Percentiles rank a stretch among this genome's conserved stretches.
Evolutionary conservation across 2,329 filamentous ascomycete genomes (phyloP).

Genomic region (Stagonosporopsis cucurbitacearum): DNA sequence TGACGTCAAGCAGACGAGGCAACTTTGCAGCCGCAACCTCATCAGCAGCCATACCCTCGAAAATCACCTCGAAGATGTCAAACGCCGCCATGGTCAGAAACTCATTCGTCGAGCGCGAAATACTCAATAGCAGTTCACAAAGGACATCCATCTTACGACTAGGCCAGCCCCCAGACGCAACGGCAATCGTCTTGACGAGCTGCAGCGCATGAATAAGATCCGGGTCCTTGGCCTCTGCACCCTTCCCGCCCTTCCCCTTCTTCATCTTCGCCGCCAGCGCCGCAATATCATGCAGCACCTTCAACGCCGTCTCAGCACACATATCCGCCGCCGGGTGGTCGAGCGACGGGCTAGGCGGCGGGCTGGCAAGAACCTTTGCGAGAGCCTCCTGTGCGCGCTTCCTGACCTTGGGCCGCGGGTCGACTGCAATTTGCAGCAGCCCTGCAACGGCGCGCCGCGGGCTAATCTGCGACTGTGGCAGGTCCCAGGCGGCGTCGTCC

Average conservation of each 20-base stretch:
- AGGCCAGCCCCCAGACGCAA: slow-evolving; percentile 90
- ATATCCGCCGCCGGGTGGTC: slow-evolving; percentile 96
- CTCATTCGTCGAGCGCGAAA: slow-evolving; percentile 89
- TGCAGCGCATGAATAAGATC: slow-evolving; percentile 90
- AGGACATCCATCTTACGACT: slow-evolving; percentile 93
- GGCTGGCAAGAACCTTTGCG: slow-evolving; percentile 79
- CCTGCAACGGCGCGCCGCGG: slow-evolving; percentile 87
- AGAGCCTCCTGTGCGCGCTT: slow-evolving; percentile 92
- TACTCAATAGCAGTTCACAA: slow-evolving; percentile 86
- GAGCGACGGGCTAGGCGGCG: slow-evolving; percentile 87
- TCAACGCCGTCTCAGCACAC: slow-evolving; percentile 89
- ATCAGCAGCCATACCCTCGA: slow-evolving; percentile 80
- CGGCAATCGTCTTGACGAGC: slow-evolving; percentile 86
- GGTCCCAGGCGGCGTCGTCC: slow-evolving; percentile 85
- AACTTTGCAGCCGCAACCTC: slow-evolving; percentile 89
- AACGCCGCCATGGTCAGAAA: slow-evolving; percentile 96
- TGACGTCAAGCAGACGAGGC: slow-evolving; percentile 86
- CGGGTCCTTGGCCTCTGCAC: slow-evolving; percentile 72
- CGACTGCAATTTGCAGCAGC: slow-evolving; percentile 81
- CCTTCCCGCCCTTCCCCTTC: slow-evolving; percentile 60
- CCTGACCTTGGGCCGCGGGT: slow-evolving; percentile 89
- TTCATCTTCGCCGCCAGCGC: slow-evolving; percentile 75
- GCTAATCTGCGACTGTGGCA: slow-evolving; percentile 81
- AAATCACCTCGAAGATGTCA: slow-evolving; percentile 97
- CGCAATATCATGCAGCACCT: slow-evolving; percentile 77